phyloP scores from a whole-genome alignment of 495 filamentous ascomycete genomes.

The Annulohypoxylon bovei region DNA sequence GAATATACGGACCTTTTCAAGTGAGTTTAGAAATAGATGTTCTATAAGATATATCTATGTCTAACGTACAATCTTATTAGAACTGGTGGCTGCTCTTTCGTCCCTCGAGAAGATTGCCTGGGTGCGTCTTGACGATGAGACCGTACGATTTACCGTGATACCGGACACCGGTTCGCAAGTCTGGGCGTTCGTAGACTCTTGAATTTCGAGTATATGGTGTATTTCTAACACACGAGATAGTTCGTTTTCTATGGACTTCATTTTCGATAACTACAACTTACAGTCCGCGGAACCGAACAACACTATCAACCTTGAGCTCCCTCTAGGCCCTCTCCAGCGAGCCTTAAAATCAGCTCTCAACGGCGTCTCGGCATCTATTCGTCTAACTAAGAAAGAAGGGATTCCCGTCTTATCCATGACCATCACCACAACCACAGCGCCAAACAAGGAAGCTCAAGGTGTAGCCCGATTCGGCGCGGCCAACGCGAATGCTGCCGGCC shows the following conservation, averaged over 20 bases:
- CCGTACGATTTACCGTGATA: conserved; percentile 92
- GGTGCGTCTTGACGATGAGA: conserved; percentile 86
- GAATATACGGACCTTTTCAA: conserved; percentile 86
- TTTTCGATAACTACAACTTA: conserved; percentile 89
- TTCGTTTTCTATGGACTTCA: conserved; percentile 72
- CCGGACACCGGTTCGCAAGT: conserved; percentile 94
- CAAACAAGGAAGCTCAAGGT: conserved; percentile 44
- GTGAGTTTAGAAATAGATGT: conserved; percentile 56
- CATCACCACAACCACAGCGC: conserved; percentile 71
- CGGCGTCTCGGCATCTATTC: conserved; percentile 79
- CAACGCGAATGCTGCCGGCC: conserved; percentile 35
- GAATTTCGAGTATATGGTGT: not conserved
- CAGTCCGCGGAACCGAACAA: conserved; percentile 82
- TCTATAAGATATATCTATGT: not conserved
- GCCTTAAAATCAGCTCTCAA: conserved; percentile 85
- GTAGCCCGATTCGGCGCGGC: conserved; percentile 36
- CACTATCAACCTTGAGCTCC: conserved; percentile 94
- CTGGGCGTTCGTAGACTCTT: conserved; percentile 79
- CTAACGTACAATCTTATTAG: conserved; percentile 54
- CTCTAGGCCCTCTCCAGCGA: conserved; percentile 79
- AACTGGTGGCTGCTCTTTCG: conserved; percentile 83
- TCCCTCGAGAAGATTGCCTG: conserved; percentile 93
- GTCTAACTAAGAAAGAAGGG: conserved; percentile 91
- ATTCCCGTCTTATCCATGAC: conserved; percentile 86
- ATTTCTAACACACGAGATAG: conserved; percentile 40